Evolutionary conservation across 306 rosid genomes (phyloP), one percentile per base, ranked within the genome.

Genomic region (Hylodesmum podocarpum): DNA sequence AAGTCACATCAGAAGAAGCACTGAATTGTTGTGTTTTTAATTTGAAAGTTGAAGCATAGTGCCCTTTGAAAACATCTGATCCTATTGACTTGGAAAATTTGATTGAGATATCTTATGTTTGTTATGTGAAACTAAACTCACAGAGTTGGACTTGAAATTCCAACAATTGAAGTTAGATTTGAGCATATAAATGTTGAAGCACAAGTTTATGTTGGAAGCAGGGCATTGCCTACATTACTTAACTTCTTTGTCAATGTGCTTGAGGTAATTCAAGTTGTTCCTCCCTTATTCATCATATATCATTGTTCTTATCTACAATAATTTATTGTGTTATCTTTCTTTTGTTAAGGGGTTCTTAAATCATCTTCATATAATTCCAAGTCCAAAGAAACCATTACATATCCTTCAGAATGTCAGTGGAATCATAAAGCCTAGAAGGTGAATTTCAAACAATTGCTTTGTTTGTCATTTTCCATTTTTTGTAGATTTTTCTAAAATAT

Each of bases 131-230:
- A 57, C n/a, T 34, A 57, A 69, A 19, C 25, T 78, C 11, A 50
- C 50, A 84, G 85, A 78, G 88, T 81, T 78, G 83, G 81, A 33
- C 70, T 92, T 67, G 89, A 88, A 3, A 79, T 90, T 63, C 97
- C 97, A 22, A 88, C 91, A 72, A 87, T 90, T 66, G 97, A 92
- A 82, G 90, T 90, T 77, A 83, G 88, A 72, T 89, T 81, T 65
- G 93, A 92, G 85, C 86, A 88, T 70, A 12, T 92, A 49, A 79
- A 83, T 47, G 89, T 90, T 15, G 96, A 92, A 33, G 97, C 97
- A 78, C 82, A 87, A 70, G 93, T 84, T 70, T 84, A 87, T 66
- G 89, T 85, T 24, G 97, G 96, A 74, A 79, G 90, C 50, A 90
- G 93, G 78, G 91, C 94, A 11, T 82, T 91, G 6, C 97, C 97